Base-by-base conservation (phyloP, 805 yeast genomes). In the Ogataea kodamae region DNA sequence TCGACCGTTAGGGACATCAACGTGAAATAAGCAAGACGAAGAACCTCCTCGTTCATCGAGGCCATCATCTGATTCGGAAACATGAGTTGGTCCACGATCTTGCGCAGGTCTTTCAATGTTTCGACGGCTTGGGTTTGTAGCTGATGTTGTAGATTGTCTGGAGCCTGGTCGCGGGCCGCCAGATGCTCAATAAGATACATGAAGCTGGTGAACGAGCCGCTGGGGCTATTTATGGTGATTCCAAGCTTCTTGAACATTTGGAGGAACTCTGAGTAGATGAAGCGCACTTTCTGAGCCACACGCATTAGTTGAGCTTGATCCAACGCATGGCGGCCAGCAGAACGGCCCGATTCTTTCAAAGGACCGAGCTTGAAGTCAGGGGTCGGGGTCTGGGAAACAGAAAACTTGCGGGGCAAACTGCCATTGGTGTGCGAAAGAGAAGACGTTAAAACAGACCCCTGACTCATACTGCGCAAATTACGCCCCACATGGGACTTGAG, bases 1-100 rank as follows among this genome's bases (percentile, higher is more conserved):
- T 58, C 63, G 18, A 57, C 40, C 15, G 54, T 41, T n/a, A 57
- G 34, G 4, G 63, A 55, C 25, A 48, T 46, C 4, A 58, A 18
- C 7, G 54, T 30, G 24, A 54, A 54, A 22, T 55, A 58, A 1
- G 49, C 29, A 33, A 55, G 17, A 41, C 61, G 42, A 5, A 56
- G 28, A 5, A 48, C 17, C 23, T 50, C 52, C n/a, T 37, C 18
- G 26, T 33, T 25, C 17, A 35, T 10, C 9, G 42, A 14, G 14
- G 42, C 21, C 1, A 34, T 20, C 16, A 35, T 18, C 9, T 37
- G 38, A 11, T 33, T 27, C 7, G 46, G 34, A 12, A 46, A 25
- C 18, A 34, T 41, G 16, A 52, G 17, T 4, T 45, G 40, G 18
- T 42, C 48, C 13, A 49, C 37, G 14, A 42, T 31, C 5, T 33